phyloP scores from a whole-genome alignment of 169 alveolate genomes.

The Eimeria brunetti region DNA sequence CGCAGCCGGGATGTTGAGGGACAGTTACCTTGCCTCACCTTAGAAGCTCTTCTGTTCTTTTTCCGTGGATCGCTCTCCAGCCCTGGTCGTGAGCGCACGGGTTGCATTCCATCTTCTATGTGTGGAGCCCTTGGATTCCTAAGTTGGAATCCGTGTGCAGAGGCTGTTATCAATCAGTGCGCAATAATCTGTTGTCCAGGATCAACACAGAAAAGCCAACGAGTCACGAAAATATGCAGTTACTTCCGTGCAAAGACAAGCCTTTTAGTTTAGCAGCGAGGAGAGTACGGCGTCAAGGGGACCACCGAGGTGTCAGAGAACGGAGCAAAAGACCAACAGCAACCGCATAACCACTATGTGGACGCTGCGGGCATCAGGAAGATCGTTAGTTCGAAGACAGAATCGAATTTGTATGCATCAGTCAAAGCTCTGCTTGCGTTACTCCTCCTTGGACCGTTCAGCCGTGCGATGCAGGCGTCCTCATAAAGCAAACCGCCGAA shows the following conservation, averaged over 20 bases:
- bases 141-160: background rate
- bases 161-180: background rate
- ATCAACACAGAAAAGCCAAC: background rate
- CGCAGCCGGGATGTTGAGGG: background rate
- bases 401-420: background rate
- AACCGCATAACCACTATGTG: background rate
- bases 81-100: background rate
- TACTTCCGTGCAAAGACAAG: background rate
- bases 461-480: conserved; percentile 1
- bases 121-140: background rate
- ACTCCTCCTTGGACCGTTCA: background rate
- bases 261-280: background rate
- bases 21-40: background rate
- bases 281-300: background rate
- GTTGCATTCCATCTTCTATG: background rate
- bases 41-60: conserved; percentile 54
- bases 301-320: background rate
- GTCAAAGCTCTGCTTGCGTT: background rate
- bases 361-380: background rate
- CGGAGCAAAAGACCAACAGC: background rate
- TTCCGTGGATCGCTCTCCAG: conserved; percentile 51
- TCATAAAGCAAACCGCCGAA: background rate
- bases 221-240: background rate
- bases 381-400: background rate
- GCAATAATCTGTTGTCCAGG: background rate